Base-by-base conservation (phyloP, 495 filamentous ascomycete species). In the Aspergillus steynii region DNA sequence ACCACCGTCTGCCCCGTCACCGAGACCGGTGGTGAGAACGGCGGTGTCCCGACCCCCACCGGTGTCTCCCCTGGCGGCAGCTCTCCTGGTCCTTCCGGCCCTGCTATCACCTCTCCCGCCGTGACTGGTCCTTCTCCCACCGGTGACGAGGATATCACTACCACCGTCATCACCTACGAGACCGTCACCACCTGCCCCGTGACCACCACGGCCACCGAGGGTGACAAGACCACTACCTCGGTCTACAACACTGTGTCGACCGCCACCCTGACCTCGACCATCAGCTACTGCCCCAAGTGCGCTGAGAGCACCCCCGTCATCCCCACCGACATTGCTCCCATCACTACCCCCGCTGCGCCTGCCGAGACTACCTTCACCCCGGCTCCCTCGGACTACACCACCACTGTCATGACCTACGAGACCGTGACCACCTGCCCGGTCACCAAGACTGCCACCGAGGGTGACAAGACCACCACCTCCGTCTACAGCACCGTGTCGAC, bases 1-100 rank as follows among this genome's bases (percentile, higher is more conserved):
- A 88, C 86, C 26, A 88, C 86, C 46, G 71, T 86, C 59, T 83
- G 80, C 68, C 84, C 87, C 34, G 81, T 85, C 49, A 72, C 77
- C 9, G 72, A 72, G 51, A 75, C 71, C 29, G 63, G 66, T 20
- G 26, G 42, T 34, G 55, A 15, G 28, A 49, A 56, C 34, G 37
- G 10, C 26, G 27, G 49, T 62, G 4, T 49, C 57, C 29, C 29
- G 14, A 29, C 27, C 28, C 60, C 56, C 3, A 62, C 64, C 37
- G 57, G 57, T 4, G 37, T 29, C 53, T 55, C 53, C 53, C 53
- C 53, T 2, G 29, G 59, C 51, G 34, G 27, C 29, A 29, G 29
- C 56, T 56, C 60, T 20, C 28, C 57, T 32, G 31, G 53, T 29
- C 15, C 26, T 14, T 15, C 50, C 27, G 12, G 50, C 60, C 46